Conservation (phyloP, 2,329 filamentous ascomycete genomes). For the Ophiostoma angusticollis region DNA sequence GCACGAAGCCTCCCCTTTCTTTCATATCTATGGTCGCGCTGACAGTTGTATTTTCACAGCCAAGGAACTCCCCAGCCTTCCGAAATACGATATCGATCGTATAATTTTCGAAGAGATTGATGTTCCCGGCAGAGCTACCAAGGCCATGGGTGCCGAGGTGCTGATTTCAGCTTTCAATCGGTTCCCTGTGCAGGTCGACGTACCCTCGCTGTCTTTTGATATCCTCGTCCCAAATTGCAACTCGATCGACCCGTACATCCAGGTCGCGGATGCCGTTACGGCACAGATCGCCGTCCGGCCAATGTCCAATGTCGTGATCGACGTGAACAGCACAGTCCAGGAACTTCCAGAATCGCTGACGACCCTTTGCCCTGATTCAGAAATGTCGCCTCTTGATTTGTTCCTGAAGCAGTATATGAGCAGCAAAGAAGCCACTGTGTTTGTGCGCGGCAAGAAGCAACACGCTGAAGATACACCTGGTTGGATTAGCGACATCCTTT, state of each 20-base stretch:
- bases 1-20: slow-evolving; percentile 5
- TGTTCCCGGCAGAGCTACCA: slow-evolving; percentile 32
- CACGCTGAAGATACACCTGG: slow-evolving; percentile 55
- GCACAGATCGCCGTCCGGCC: slow-evolving; percentile 54
- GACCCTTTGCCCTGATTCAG: slow-evolving; percentile 58
- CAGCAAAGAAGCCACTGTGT: slow-evolving; percentile 65
- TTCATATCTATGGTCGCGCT: slow-evolving; percentile 10
- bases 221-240: slow-evolving; percentile 75
- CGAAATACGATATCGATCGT: slow-evolving; percentile 68
- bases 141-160: slow-evolving; percentile 69
- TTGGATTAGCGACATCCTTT: slow-evolving; percentile 73
- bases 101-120: slow-evolving; percentile 67
- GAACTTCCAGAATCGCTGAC: slow-evolving; percentile 64
- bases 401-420: slow-evolving; percentile 72
- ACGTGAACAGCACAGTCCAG: slow-evolving; percentile 58
- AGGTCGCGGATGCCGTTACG: slow-evolving; percentile 64
- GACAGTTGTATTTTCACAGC: slow-evolving; percentile 37
- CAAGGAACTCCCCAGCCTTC: slow-evolving; percentile 61
- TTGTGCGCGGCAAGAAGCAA: slow-evolving; percentile 64
- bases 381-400: slow-evolving; percentile 71
- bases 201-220: slow-evolving; percentile 74
- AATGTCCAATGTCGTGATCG: slow-evolving; percentile 50
- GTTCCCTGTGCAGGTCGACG: slow-evolving; percentile 62
- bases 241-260: slow-evolving; percentile 57
- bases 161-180: slow-evolving; percentile 59